These are phyloP conservation scores for Hansenula lynferdii DNA, from an alignment of 1,139 yeast species.

Conservation along the genomic window DNA sequence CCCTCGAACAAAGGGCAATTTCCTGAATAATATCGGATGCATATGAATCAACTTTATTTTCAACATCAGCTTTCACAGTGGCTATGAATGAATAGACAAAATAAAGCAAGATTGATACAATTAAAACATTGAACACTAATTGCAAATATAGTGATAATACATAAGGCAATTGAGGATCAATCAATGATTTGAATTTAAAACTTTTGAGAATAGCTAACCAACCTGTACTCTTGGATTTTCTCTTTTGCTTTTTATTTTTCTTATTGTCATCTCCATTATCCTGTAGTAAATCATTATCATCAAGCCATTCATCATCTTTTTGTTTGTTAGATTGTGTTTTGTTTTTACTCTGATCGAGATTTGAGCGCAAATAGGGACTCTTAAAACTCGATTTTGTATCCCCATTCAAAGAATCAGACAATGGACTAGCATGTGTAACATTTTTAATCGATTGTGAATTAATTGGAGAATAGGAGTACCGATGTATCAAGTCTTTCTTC, in stretches of 20 bases:
- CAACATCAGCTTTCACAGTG: constrained; percentile 68
- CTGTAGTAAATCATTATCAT: constrained; percentile 7
- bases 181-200: constrained; percentile 22
- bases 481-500: constrained; percentile 23
- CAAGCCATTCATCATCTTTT: constrained; percentile 12
- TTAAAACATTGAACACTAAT: constrained; percentile 54
- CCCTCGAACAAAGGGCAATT: constrained; percentile 64
- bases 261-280: constrained; percentile 4
- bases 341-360: neutral
- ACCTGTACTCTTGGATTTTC: constrained; percentile 6
- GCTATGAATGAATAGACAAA: constrained; percentile 49
- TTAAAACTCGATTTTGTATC: constrained; percentile 5
- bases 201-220: constrained; percentile 6
- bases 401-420: constrained; percentile 19
- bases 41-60: constrained; percentile 60
- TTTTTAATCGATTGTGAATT: constrained; percentile 4
- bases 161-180: constrained; percentile 59
- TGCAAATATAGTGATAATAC: constrained; percentile 71
- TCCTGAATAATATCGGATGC: constrained; percentile 58
- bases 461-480: neutral
- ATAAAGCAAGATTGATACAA: constrained; percentile 51
- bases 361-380: constrained; percentile 17
- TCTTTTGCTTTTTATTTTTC: constrained; percentile 1
- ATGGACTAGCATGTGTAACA: constrained; percentile 16
- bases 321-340: neutral